Conservation (phyloP, 495 filamentous ascomycete genomes). For the Podospora anserina region DNA sequence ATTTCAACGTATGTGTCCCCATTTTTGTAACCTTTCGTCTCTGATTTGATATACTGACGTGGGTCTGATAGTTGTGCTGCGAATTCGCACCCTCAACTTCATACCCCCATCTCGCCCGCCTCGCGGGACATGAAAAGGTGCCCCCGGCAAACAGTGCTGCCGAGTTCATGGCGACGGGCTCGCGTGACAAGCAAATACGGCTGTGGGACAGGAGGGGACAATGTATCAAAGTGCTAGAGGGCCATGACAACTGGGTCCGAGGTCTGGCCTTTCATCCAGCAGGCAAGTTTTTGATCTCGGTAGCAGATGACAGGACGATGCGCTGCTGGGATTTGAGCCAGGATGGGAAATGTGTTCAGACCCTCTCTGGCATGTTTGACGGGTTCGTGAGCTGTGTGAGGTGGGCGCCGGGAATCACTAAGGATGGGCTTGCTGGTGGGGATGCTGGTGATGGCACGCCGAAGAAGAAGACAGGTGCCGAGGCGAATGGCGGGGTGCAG, state of each 20-base stretch:
- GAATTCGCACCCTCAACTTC: constrained; percentile 74
- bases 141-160: constrained; percentile 60
- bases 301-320: constrained; percentile 81
- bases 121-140: constrained; percentile 78
- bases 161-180: constrained; percentile 86
- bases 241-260: constrained; percentile 93
- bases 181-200: constrained; percentile 82
- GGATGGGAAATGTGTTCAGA: constrained; percentile 80
- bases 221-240: constrained; percentile 74
- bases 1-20: constrained; percentile 35
- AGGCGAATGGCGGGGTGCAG: constrained; percentile 1
- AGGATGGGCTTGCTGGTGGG: constrained; percentile 9
- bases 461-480: not conserved
- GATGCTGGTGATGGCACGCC: not conserved
- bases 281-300: constrained; percentile 82
- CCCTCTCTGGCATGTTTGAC: constrained; percentile 18
- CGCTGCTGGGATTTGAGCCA: constrained; percentile 93
- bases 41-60: constrained; percentile 12
- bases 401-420: constrained; percentile 19
- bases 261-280: constrained; percentile 83
- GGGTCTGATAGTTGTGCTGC: constrained; percentile 63
- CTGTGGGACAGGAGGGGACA: constrained; percentile 83
- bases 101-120: constrained; percentile 66
- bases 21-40: not conserved
- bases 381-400: constrained; percentile 22